Percentiles rank a stretch among this genome's conserved stretches.
Evolutionary conservation across 495 filamentous ascomycete species (phyloP).

Genomic region (Alectoria sarmentosa): DNA sequence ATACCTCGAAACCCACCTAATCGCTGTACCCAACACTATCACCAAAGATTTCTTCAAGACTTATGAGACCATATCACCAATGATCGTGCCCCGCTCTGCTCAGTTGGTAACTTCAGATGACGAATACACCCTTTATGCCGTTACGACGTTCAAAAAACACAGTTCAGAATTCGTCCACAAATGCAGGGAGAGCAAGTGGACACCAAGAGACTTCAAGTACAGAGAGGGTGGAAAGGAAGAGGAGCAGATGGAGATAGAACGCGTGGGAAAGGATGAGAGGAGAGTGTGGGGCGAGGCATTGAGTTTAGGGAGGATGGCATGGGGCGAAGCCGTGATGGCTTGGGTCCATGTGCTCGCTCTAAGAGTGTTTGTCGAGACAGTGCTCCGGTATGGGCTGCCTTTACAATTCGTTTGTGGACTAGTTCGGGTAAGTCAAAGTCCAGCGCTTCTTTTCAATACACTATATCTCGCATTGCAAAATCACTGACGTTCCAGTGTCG

Average conservation of each 20-base stretch:
- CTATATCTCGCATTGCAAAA: slow-evolving; percentile 1
- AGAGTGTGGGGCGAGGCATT: slow-evolving; percentile 91
- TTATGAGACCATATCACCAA: slow-evolving; percentile 79
- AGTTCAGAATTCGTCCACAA: slow-evolving; percentile 80
- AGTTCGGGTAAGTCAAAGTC: slow-evolving; percentile 58
- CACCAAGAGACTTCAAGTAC: slow-evolving; percentile 88
- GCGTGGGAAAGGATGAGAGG: slow-evolving; percentile 69
- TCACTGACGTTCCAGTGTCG: neutral
- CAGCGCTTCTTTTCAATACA: neutral
- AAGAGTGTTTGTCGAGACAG: slow-evolving; percentile 94
- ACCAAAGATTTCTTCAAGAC: slow-evolving; percentile 79
- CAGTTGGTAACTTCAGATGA: slow-evolving; percentile 69
- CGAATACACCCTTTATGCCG: slow-evolving; percentile 81
- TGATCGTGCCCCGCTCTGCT: slow-evolving; percentile 87
- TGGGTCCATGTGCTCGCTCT: slow-evolving; percentile 88
- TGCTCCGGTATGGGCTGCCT: slow-evolving; percentile 87
- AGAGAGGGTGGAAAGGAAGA: slow-evolving; percentile 81
- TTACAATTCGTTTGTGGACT: slow-evolving; percentile 79
- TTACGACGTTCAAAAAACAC: slow-evolving; percentile 89
- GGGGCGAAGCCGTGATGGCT: slow-evolving; percentile 91
- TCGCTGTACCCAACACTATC: slow-evolving; percentile 71
- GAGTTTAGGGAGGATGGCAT: slow-evolving; percentile 74
- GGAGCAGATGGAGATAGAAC: slow-evolving; percentile 76
- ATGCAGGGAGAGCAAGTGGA: slow-evolving; percentile 85
- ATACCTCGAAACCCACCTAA: slow-evolving; percentile 90